Percentiles rank a stretch among this genome's conserved stretches.
Conservation (phyloP, 768 basidiomycete genomes). For the Lepiota venenata region DNA sequence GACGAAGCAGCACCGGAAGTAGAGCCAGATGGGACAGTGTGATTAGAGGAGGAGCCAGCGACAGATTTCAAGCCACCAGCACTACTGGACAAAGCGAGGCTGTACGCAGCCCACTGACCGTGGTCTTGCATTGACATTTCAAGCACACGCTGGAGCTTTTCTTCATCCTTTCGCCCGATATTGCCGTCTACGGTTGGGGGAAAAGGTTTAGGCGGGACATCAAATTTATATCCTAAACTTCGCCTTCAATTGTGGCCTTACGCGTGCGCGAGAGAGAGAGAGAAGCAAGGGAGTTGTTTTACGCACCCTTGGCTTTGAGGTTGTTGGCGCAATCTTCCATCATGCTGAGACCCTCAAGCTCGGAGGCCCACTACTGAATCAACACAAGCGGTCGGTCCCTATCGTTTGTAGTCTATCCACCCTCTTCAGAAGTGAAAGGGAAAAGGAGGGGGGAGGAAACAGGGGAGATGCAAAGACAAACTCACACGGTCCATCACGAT, state of each 20-base stretch:
- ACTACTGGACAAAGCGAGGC: conserved; percentile 29
- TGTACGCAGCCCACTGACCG: conserved; percentile 57
- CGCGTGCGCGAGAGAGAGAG: no score
- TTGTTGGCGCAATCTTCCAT: conserved; percentile 89
- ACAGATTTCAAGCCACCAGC: conserved; percentile 24
- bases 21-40: conserved; percentile 7
- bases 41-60: conserved; percentile 12
- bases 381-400: conserved; percentile 78
- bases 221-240: conserved; percentile 66
- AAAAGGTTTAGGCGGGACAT: conserved; percentile 53
- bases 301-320: conserved; percentile 77
- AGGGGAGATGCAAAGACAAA: not conserved
- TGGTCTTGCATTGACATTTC: conserved; percentile 93
- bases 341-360: conserved; percentile 81
- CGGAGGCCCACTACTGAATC: conserved; percentile 79
- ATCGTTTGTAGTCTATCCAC: conserved; percentile 90
- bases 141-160: conserved; percentile 88
- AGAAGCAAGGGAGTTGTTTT: no score
- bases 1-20: not conserved
- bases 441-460: not conserved
- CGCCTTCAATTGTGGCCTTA: no score
- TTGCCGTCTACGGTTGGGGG: conserved; percentile 78
- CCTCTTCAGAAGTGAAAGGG: no score
- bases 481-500: conserved; percentile 84
- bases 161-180: conserved; percentile 81